Base-by-base conservation (phyloP, 2,329 filamentous ascomycete genomes). In the Aspergillus piperis region DNA sequence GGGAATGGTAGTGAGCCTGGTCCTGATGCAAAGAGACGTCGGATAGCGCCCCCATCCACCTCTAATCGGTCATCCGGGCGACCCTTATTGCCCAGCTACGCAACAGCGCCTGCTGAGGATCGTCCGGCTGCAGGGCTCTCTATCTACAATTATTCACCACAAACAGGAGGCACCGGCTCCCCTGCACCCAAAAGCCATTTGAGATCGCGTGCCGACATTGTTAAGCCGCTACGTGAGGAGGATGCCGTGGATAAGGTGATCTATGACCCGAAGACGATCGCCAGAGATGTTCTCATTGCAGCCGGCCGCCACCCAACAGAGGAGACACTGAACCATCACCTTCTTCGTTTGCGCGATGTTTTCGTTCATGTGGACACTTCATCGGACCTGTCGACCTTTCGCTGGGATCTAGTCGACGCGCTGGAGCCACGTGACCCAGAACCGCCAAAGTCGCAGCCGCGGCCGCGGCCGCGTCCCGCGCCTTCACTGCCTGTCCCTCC, bases 231-330 rank as follows among this genome's bases (percentile, higher is more conserved):
- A 15, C 69, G 75, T 3, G 66, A 68, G 53, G 62, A 64, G 23
- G 73, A 80, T 53, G 75, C 76, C 3, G 61, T 76, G 5, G 60
- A 78, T 25, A 83, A 82, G 61, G 78, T 78, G 5, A 78, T 73
- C 15, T 90, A 90, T 68, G 81, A 89, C 67, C 80, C 83, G 1
- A 79, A 81, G 48, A 89, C 85, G 0, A 87, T 90, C 61, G 87
- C 86, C 4, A 77, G 85, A 54, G 86, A 89, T 69, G 80, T 90
- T 6, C 75, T 90, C 10, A 81, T 89, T 53, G 84, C 85, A 15
- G 80, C 85, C 11, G 85, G 85, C 15, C 82, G 83, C 59, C 86
- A 89, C 69, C 86, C 87, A 0, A 81, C 81, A 8, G 83, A 87
- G 71, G 74, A 81, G 25, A 73, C 78, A 2, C 72, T 90, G 38